Evolutionary conservation across 2,329 filamentous ascomycete species (phyloP), one percentile per base, ranked within the genome.

Genomic region (Phialophora expanda): DNA sequence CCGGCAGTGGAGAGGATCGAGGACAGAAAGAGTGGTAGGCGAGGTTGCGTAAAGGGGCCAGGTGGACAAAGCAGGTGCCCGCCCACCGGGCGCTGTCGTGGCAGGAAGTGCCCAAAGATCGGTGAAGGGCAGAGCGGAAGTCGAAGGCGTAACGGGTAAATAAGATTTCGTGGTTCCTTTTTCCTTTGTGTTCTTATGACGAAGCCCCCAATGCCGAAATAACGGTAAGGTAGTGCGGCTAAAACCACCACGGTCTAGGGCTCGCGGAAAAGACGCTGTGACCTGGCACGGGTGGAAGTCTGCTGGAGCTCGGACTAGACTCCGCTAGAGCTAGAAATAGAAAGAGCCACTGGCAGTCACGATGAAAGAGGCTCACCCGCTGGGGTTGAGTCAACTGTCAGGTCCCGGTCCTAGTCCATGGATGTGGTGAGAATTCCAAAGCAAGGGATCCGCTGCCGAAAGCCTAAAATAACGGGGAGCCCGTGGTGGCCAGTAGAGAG

Each of bases 401-500:
- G 57, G 58, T 34, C 58, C 58, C 32, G 58, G 57, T 14, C 46
- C 46, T 54, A 51, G 46, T 9, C 44, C 26, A 38, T 32, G 62
- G 20, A 48, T 38, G 59, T 62, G 59, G 59, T 62, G 59, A 62
- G 59, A 55, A 48, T 41, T 26, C 22, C 44, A 48, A 55, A 62
- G 51, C 44, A 41, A 54, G 53, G 57, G 57, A 61, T 53, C 54
- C 59, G 66, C 30, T 51, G 54, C 62, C 66, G 54, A 57, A 66
- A 68, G 55, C 58, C 63, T 63, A 68, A 68, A 66, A 48, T 59
- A 56, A 61, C 58, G 34, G 59, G 58, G 44, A 61, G 58, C 30
- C 24, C 41, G 46, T 53, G 26, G 48, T 46, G 48, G 55, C 66
- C 62, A 64, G 66, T 66, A 44, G 61, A 51, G 22, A 44, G 48